Evolutionary conservation across 1,139 yeast genomes (phyloP).

Genomic region (Candida neerlandica): DNA sequence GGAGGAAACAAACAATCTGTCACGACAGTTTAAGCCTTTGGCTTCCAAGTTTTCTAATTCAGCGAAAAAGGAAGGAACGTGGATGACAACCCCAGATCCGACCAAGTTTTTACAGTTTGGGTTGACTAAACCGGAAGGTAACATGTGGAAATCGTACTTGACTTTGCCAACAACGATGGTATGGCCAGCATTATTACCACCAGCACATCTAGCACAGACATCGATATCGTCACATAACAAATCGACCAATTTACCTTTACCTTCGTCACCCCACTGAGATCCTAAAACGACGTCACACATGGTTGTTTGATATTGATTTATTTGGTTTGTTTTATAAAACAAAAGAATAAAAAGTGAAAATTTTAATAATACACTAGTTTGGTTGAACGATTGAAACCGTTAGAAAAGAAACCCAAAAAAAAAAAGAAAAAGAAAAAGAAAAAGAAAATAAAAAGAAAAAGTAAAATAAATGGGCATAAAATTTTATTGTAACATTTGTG

Average conservation of each 20-base stretch:
- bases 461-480: background rate
- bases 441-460: conserved; percentile 3
- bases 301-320: conserved; percentile 1
- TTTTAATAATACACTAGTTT: conserved; percentile 2
- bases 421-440: conserved; percentile 8
- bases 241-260: conserved; percentile 97
- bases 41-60: conserved; percentile 80
- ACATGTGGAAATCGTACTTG: conserved; percentile 97
- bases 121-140: conserved; percentile 95
- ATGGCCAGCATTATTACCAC: conserved; percentile 99
- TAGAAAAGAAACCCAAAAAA: conserved; percentile 11
- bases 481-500: background rate
- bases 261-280: conserved; percentile 99
- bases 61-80: conserved; percentile 87
- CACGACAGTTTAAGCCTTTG: conserved; percentile 80
- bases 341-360: background rate
- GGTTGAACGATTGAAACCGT: conserved; percentile 18
- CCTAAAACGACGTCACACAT: conserved; percentile 96
- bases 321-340: background rate
- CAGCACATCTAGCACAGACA: conserved; percentile 97
- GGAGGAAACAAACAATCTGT: conserved; percentile 82
- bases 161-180: conserved; percentile 88
- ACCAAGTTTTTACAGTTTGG: conserved; percentile 86
- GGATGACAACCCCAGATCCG: conserved; percentile 97
- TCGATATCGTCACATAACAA: conserved; percentile 90